Evolutionary conservation across 1,139 yeast genomes (phyloP).

Genomic region (Nadsonia commutata): DNA sequence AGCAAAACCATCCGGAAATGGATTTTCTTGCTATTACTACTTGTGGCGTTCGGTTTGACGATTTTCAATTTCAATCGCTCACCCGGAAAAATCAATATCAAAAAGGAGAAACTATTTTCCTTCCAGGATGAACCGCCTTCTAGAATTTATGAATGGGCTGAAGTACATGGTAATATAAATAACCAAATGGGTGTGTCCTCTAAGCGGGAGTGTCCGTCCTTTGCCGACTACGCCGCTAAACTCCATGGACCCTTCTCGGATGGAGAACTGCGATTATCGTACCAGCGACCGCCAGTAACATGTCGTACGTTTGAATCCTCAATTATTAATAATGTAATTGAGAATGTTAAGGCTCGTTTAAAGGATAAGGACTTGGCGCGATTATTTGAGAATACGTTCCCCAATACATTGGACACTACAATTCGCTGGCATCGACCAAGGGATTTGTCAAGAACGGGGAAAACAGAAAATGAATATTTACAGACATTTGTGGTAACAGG

Average conservation of each 20-base stretch:
- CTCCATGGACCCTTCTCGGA: conserved; percentile 20
- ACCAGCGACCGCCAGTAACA: conserved; percentile 54
- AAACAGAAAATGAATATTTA: conserved; percentile 21
- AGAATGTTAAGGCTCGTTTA: conserved; percentile 36
- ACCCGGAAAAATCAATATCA: too few species aligned
- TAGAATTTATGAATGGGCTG: too few species aligned
- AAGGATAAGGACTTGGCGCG: conserved; percentile 54
- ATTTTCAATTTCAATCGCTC: too few species aligned
- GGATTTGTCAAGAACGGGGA: conserved; percentile 1
- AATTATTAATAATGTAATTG: conserved; percentile 49
- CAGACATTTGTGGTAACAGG: conserved; percentile 73
- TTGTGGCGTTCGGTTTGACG: too few species aligned
- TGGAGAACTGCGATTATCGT: conserved; percentile 38
- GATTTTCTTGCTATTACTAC: too few species aligned
- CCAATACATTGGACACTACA: conserved; percentile 82
- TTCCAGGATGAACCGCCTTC: too few species aligned
- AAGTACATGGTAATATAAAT: too few species aligned
- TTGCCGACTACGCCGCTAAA: conserved; percentile 24
- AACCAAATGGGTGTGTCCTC: background rate
- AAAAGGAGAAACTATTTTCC: too few species aligned
- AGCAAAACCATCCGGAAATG: too few species aligned
- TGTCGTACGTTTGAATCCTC: conserved; percentile 62
- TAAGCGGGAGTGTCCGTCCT: conserved; percentile 23
- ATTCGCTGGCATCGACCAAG: conserved; percentile 48
- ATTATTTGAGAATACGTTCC: conserved; percentile 67